Evolutionary conservation across 2,329 filamentous ascomycete species (phyloP), one percentile per base, ranked within the genome.

Genomic region (Gyromitra esculenta): DNA sequence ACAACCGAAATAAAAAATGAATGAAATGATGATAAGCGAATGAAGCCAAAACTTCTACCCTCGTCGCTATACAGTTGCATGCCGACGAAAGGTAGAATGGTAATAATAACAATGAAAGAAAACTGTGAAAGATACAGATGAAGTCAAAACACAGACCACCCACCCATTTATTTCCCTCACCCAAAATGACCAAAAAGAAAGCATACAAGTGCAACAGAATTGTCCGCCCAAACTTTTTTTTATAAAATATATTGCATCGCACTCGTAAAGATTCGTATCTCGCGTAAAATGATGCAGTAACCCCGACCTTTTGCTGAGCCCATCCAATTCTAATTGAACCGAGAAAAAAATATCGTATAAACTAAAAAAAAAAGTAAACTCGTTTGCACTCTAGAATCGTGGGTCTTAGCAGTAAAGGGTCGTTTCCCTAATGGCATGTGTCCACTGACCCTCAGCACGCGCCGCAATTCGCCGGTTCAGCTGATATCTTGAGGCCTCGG

Each of bases 401-500:
- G n/a, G 43, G 39, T 52, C 50, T 72, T 65, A 77, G 43, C 70
- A 75, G 66, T 74, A 74, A 43, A 79, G 73, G 39, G 76, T 21
- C 48, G 70, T 50, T 21, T 79, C 79, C 50, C 43, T 79, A 11
- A 77, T 68, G 18, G 85, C 84, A 77, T 87, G 85, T 82, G 67
- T 85, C 84, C 75, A 79, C 37, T 70, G 67, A 11, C 65, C 60
- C 67, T 76, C 70, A 45, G 78, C 76, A 35, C 76, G 79, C 18
- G 7, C 85, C 83, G 79, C 86, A 86, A 35, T 85, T 84, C 15
- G 84, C 82, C 76, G 85, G 82, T 76, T 67, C 31, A 79, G 72
- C 35, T 52, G 54, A n/a, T n/a, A 18, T 43, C 54, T 37, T n/a
- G 59, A 56, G 13, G 50, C 21, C 50, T 71, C 66, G 57, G 52